Evolutionary conservation across 2,329 filamentous ascomycete genomes (phyloP).

Genomic region (Exophiala mesophila): DNA sequence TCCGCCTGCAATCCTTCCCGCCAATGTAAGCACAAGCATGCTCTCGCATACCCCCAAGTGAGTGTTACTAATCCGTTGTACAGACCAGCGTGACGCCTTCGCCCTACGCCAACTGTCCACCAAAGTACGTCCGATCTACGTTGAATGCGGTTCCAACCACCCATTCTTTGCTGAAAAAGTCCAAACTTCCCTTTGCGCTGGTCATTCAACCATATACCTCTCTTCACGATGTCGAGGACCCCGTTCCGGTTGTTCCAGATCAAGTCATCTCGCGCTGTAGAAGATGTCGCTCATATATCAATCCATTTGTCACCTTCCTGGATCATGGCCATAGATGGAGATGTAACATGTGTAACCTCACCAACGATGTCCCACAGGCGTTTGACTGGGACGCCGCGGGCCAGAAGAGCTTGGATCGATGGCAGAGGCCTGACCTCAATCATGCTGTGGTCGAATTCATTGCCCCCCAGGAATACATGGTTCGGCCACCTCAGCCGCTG

Average conservation of each 20-base stretch:
- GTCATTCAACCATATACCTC: constrained; percentile 94
- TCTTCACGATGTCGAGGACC: constrained; percentile 87
- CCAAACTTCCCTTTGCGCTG: constrained; percentile 88
- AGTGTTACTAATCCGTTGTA: constrained; percentile 37
- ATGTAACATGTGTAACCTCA: constrained; percentile 99
- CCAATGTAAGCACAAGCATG: constrained; percentile 89
- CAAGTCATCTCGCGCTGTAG: constrained; percentile 96
- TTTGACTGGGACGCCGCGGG: constrained; percentile 96
- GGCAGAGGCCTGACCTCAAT: constrained; percentile 89
- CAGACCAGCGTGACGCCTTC: constrained; percentile 89
- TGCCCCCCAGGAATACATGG: constrained; percentile 98
- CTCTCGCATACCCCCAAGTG: neutral
- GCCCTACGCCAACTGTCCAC: constrained; percentile 80
- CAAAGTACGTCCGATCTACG: constrained; percentile 92
- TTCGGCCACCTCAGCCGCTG: constrained; percentile 87
- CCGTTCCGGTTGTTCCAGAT: constrained; percentile 86
- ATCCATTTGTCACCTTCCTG: constrained; percentile 92
- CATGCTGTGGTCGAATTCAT: constrained; percentile 97
- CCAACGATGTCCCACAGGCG: constrained; percentile 97
- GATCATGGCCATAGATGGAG: constrained; percentile 97
- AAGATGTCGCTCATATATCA: constrained; percentile 95
- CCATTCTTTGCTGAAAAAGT: constrained; percentile 91
- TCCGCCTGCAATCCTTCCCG: constrained; percentile 82
- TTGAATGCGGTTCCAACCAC: constrained; percentile 91
- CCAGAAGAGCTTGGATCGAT: constrained; percentile 86